Evolutionary conservation across 148 eudicot genomes (phyloP).

Genomic region (Dysphania ambrosioides): DNA sequence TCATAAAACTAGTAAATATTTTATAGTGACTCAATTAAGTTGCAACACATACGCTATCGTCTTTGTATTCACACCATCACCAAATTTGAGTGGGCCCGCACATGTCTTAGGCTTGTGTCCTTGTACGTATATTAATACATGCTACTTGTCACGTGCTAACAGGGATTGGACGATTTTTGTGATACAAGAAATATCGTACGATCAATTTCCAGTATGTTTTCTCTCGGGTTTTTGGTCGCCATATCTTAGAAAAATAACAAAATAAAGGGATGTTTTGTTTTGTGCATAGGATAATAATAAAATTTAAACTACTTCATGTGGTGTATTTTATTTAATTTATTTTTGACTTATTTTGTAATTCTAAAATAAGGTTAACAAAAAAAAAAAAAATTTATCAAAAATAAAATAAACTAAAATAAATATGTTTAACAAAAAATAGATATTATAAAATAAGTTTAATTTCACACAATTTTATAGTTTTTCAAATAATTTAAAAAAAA

Average conservation of each 20-base stretch:
- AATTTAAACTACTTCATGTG: background rate
- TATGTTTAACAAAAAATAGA: too few species aligned
- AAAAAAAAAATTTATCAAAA: too few species aligned
- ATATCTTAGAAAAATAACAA: background rate
- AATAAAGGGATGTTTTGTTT: background rate
- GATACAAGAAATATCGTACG: too few species aligned
- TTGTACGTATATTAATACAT: background rate
- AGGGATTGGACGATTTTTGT: too few species aligned
- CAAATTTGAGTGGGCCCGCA: background rate
- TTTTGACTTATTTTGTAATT: too few species aligned
- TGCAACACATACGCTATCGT: background rate
- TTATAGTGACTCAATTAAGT: background rate
- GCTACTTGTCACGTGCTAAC: too few species aligned
- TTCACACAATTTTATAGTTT: too few species aligned
- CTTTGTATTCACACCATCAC: background rate
- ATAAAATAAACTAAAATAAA: too few species aligned
- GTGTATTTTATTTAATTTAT: too few species aligned
- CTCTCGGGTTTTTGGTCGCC: background rate
- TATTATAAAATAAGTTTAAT: too few species aligned
- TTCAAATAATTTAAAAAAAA: too few species aligned
- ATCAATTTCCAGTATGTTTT: background rate
- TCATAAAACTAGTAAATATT: background rate
- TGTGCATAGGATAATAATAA: background rate
- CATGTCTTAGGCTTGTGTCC: background rate
- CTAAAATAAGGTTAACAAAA: too few species aligned